Percentiles rank a stretch among this genome's conserved stretches.
Conservation (phyloP, 306 rosid species). For the Lotus japonicus region DNA sequence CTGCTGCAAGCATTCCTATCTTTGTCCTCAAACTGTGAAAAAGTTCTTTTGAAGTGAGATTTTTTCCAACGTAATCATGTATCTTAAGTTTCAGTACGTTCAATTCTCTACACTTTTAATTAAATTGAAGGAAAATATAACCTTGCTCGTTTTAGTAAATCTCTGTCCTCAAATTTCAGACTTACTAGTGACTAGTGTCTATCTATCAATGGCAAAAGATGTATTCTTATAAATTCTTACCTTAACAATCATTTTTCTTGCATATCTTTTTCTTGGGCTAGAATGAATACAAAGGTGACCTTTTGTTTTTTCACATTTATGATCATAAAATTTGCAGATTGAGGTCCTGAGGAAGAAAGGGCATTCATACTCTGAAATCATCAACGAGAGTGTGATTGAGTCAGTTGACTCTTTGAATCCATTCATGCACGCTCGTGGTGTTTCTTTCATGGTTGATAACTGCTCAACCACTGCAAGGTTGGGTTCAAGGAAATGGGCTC, state of each 20-base stretch:
- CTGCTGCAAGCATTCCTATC: background rate
- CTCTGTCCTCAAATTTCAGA: background rate
- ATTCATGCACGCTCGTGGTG: conserved; percentile 99
- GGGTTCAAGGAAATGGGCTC: conserved; percentile 99
- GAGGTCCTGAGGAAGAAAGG: conserved; percentile 96
- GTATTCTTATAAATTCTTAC: background rate
- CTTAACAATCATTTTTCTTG: background rate
- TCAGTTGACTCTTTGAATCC: conserved; percentile 95
- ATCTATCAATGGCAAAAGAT: background rate
- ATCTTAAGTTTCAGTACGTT: background rate
- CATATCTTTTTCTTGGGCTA: background rate
- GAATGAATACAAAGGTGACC: background rate
- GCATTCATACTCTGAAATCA: conserved; percentile 92
- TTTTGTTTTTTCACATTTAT: background rate
- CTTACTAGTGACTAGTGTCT: background rate
- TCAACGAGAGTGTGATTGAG: conserved; percentile 93
- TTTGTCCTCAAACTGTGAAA: no score
- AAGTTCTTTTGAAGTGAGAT: background rate
- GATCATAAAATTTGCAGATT: conserved; percentile 45
- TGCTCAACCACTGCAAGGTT: conserved; percentile 96
- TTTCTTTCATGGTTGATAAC: conserved; percentile 96
- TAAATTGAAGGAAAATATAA: background rate
- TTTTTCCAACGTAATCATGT: background rate
- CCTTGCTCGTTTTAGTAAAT: background rate
- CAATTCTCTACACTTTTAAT: no score